These are phyloP conservation scores for Dryadomyces quercus-mongolicae DNA, from an alignment of 2,329 filamentous ascomycete species.

Conservation along the genomic window DNA sequence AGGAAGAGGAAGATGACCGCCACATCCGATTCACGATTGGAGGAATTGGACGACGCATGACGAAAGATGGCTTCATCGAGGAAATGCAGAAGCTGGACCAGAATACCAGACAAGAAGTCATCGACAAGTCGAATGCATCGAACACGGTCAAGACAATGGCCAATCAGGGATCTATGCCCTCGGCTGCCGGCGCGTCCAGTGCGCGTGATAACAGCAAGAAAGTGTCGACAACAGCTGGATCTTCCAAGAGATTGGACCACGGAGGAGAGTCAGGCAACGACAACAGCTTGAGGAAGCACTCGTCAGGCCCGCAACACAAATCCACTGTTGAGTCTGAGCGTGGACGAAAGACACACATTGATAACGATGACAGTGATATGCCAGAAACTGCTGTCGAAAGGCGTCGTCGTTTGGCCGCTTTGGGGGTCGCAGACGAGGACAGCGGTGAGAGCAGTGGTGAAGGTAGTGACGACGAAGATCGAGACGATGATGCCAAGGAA, in stretches of 20 bases:
- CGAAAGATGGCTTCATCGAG: constrained; percentile 66
- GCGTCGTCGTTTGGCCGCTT: constrained; percentile 47
- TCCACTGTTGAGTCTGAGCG: neutral
- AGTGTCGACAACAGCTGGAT: neutral
- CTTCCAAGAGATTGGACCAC: neutral
- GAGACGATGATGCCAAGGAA: constrained; percentile 37
- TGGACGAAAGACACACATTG: neutral
- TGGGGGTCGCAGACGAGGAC: constrained; percentile 22
- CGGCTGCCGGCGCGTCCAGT: constrained; percentile 2
- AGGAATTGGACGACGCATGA: constrained; percentile 62
- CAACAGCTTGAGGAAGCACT: neutral
- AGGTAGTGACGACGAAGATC: constrained; percentile 18
- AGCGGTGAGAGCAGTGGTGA: constrained; percentile 17
- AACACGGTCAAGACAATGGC: constrained; percentile 36
- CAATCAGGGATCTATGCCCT: constrained; percentile 22
- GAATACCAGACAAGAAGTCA: constrained; percentile 43
- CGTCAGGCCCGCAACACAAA: constrained; percentile 3
- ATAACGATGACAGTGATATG: neutral
- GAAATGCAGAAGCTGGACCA: constrained; percentile 63
- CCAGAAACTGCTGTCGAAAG: constrained; percentile 59
- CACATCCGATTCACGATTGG: constrained; percentile 66
- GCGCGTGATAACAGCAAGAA: neutral
- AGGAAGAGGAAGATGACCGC: constrained; percentile 52
- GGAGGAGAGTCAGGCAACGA: neutral
- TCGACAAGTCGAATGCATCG: constrained; percentile 37